Conservation (phyloP, 257 asterid species). For the Przewalskia tangutica region DNA sequence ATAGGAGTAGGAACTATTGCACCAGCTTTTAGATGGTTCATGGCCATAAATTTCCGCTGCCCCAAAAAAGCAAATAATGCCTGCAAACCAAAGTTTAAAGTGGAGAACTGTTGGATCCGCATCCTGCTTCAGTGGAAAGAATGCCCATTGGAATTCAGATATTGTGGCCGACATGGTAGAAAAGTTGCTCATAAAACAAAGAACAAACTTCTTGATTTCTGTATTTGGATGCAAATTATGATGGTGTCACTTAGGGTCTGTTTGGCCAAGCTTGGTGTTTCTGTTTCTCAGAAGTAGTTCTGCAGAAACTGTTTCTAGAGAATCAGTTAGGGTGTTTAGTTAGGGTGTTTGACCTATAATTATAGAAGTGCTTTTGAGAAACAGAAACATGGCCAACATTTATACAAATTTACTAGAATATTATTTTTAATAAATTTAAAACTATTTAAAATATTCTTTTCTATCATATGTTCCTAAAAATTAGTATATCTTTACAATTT, state of each 20-base stretch:
- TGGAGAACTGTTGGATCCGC: constrained; percentile 59
- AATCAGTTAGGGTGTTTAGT: too few relatives aligned
- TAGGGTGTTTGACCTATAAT: too few relatives aligned
- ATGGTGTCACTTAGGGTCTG: constrained; percentile 38
- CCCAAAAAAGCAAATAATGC: constrained; percentile 27
- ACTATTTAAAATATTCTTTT: too few relatives aligned
- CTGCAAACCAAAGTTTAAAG: constrained; percentile 9
- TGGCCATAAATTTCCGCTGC: constrained; percentile 43
- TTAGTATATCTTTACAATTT: too few relatives aligned
- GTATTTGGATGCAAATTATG: constrained; percentile 41
- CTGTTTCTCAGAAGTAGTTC: too few relatives aligned
- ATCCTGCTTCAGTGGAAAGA: constrained; percentile 39
- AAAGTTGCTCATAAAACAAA: constrained; percentile 33
- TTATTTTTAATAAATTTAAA: too few relatives aligned
- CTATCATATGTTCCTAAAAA: too few relatives aligned
- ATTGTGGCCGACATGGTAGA: constrained; percentile 29
- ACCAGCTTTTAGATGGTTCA: constrained; percentile 70
- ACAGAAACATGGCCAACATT: too few relatives aligned
- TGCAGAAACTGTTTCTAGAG: too few relatives aligned
- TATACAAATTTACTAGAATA: too few relatives aligned
- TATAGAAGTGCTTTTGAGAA: too few relatives aligned
- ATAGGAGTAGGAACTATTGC: constrained; percentile 52
- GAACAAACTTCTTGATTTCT: constrained; percentile 26
- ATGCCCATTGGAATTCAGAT: constrained; percentile 33
- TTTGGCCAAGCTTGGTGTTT: too few relatives aligned